Evolutionary conservation across 176 grass and related monocot species (phyloP).

Genomic region (Elymus sibiricus): DNA sequence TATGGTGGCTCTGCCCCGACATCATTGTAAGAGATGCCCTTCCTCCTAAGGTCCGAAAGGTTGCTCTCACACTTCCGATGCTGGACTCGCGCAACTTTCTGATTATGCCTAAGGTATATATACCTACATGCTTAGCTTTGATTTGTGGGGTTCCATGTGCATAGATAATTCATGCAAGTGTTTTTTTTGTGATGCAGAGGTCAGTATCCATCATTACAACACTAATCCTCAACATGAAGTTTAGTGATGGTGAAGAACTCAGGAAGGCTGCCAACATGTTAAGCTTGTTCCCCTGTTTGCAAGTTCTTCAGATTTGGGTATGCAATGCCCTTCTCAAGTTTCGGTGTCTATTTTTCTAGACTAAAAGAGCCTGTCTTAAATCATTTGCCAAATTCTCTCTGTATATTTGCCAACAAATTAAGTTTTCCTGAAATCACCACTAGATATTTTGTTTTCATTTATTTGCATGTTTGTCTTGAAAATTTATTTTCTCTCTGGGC

Average conservation of each 20-base stretch:
- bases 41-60: background rate
- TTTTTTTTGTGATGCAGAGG: background rate
- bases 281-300: constrained; percentile 4
- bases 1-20: background rate
- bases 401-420: too few species aligned
- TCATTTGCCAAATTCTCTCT: too few species aligned
- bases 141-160: background rate
- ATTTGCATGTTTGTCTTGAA: too few species aligned
- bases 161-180: background rate
- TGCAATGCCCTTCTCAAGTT: background rate
- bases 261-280: background rate
- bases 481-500: too few species aligned
- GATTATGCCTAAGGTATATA: background rate
- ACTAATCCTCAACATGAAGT: background rate
- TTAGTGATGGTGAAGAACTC: background rate
- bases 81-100: background rate
- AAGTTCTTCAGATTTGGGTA: background rate
- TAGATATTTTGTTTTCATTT: too few species aligned
- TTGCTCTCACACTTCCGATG: background rate
- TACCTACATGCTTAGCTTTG: background rate
- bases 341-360: too few species aligned
- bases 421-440: too few species aligned
- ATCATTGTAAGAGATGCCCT: background rate
- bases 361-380: too few species aligned
- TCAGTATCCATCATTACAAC: background rate